These are phyloP conservation scores for Mortierella sp. DNA, from an alignment of 371 early-diverging fungal species.

Conservation along the genomic window DNA sequence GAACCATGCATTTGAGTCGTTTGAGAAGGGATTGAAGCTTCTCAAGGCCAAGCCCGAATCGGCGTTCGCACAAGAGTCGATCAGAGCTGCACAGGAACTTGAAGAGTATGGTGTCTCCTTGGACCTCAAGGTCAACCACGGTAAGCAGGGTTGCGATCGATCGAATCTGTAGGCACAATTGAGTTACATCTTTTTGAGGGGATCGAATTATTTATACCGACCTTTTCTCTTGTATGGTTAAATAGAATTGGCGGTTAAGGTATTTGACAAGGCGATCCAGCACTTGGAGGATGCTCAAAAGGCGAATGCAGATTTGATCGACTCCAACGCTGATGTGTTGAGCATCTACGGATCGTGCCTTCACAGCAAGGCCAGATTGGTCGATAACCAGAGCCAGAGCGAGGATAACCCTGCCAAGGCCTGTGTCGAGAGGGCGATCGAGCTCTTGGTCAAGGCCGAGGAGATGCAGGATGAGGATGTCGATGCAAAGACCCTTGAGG, in stretches of 20 bases:
- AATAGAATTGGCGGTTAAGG: constrained; percentile 27
- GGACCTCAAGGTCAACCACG: constrained; percentile 30
- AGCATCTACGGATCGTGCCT: constrained; percentile 44
- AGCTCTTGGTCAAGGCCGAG: constrained; percentile 45
- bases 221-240: neutral
- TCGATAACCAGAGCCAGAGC: constrained; percentile 19
- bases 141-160: constrained; percentile 14
- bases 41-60: constrained; percentile 24
- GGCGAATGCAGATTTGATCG: constrained; percentile 23
- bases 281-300: constrained; percentile 37
- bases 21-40: constrained; percentile 29
- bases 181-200: neutral
- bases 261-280: constrained; percentile 36
- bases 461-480: constrained; percentile 33
- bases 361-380: constrained; percentile 43
- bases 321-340: constrained; percentile 39
- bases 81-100: constrained; percentile 51
- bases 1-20: constrained; percentile 21
- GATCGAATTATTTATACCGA: neutral
- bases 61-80: constrained; percentile 40
- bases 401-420: constrained; percentile 26
- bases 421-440: constrained; percentile 39
- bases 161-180: neutral
- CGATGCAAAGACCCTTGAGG: constrained; percentile 45
- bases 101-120: constrained; percentile 49